Evolutionary conservation across 345 rosid genomes (phyloP).

Genomic region (Euphorbia tirucalli): DNA sequence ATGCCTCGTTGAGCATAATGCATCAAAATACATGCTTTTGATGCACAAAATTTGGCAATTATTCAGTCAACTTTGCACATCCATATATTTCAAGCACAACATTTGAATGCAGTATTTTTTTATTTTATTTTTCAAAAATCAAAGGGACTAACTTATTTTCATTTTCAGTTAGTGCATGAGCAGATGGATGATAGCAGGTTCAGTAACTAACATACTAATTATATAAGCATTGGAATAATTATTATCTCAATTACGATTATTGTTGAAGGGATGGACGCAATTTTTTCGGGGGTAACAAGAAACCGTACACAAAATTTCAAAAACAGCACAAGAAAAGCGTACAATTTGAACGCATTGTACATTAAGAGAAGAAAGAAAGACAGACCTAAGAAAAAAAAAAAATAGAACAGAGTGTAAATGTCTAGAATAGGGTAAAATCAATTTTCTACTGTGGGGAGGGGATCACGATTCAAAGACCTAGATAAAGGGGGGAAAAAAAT

Average conservation of each 20-base stretch:
- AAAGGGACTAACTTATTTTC: background rate
- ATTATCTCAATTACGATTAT: background rate
- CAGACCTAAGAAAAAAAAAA: background rate
- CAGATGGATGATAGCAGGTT: constrained; percentile 1
- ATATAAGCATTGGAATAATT: background rate
- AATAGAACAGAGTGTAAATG: background rate
- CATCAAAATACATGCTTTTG: background rate
- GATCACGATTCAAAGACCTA: too few relatives aligned
- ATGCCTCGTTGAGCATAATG: background rate
- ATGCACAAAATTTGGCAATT: too few relatives aligned
- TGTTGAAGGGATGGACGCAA: background rate
- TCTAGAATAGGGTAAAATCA: background rate
- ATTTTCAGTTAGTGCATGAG: background rate
- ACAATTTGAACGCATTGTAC: background rate
- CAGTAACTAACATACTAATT: background rate
- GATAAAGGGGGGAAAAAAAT: too few relatives aligned
- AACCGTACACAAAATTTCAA: background rate
- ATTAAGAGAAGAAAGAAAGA: background rate
- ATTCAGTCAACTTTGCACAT: background rate
- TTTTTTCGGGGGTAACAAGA: background rate
- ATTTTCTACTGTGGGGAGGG: too few relatives aligned
- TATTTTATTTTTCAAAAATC: background rate
- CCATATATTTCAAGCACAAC: background rate
- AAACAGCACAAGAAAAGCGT: background rate
- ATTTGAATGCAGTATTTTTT: background rate